A percentile compares a stretch with the other conserved stretches of the same genome.
These are phyloP conservation scores for Fusarium sp. DNA, from an alignment of 2,329 filamentous ascomycete species.

Conservation along the genomic window DNA sequence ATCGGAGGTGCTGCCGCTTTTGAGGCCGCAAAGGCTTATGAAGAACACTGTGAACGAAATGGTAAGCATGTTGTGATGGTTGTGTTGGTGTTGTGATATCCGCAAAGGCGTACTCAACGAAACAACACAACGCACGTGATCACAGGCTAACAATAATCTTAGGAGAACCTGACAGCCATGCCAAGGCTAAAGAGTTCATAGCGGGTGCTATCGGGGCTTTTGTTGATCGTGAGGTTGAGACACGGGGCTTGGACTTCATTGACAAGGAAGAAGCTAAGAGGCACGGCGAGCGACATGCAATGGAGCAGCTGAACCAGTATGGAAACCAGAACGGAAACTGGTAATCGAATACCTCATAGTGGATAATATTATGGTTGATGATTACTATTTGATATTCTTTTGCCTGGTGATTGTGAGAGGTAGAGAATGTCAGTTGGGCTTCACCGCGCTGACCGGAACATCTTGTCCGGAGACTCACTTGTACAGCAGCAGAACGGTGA, in stretches of 20 bases:
- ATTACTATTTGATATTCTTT: not conserved
- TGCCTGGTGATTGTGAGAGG: not conserved
- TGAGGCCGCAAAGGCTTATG: conserved; percentile 49
- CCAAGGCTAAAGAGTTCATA: conserved; percentile 47
- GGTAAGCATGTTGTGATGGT: conserved; percentile 26
- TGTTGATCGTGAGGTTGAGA: conserved; percentile 49
- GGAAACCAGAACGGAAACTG: conserved; percentile 20
- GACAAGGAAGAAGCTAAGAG: conserved; percentile 47
- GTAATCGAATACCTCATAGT: not conserved
- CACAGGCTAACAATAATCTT: not conserved
- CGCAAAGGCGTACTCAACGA: not conserved
- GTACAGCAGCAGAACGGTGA: too few species aligned
- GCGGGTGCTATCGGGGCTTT: conserved; percentile 47
- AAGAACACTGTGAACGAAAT: conserved; percentile 44
- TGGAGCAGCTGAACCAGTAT: conserved; percentile 39
- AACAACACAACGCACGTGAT: not conserved
- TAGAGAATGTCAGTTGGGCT: not conserved
- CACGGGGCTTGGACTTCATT: conserved; percentile 45
- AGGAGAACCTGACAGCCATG: conserved; percentile 46
- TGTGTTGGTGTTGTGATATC: not conserved
- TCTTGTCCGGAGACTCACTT: not conserved
- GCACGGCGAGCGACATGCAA: conserved; percentile 43
- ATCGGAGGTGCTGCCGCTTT: conserved; percentile 48
- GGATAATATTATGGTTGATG: not conserved
- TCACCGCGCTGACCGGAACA: not conserved